A percentile compares a stretch with the other conserved stretches of the same genome.
phyloP scores from a whole-genome alignment of 768 basidiomycete species.

The Lanmaoa pseudosensibilis region DNA sequence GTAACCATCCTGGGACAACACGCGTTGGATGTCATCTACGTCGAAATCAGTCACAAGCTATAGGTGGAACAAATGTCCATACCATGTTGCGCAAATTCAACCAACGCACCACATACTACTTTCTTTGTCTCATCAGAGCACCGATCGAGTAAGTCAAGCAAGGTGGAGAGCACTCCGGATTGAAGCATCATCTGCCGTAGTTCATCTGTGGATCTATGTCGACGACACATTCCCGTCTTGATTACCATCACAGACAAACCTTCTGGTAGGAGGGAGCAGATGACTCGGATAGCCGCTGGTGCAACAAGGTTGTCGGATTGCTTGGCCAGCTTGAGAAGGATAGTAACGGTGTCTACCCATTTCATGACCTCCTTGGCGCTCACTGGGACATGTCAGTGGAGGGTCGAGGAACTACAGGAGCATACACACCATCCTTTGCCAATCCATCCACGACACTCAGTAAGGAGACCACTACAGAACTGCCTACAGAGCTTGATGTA shows the following conservation, averaged over 20 bases:
- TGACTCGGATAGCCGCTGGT: conserved; percentile 26
- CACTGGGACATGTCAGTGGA: neutral
- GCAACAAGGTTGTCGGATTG: conserved; percentile 31
- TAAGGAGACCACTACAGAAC: conserved; percentile 22
- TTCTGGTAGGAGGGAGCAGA: conserved; percentile 27
- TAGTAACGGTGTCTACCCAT: conserved; percentile 1
- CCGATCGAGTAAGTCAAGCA: conserved; percentile 22
- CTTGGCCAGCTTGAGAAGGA: conserved; percentile 21
- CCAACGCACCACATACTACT: conserved; percentile 11
- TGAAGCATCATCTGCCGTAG: conserved; percentile 19
- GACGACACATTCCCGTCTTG: no score
- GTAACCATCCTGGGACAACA: conserved; percentile 7
- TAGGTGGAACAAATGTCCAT: neutral
- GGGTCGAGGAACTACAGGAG: neutral
- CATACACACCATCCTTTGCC: conserved; percentile 12
- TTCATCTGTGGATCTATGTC: conserved; percentile 15
- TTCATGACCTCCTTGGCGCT: conserved; percentile 10
- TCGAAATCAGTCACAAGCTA: neutral
- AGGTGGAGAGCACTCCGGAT: conserved; percentile 11
- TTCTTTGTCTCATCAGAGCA: conserved; percentile 23
- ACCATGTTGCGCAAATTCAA: conserved; percentile 21
- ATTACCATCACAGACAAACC: conserved; percentile 5
- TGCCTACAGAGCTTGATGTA: conserved; percentile 11
- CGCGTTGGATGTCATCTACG: conserved; percentile 9
- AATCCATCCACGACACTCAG: conserved; percentile 22